These are phyloP conservation scores for Ophiocordyceps australis DNA, from an alignment of 2,329 filamentous ascomycete genomes.

Conservation along the genomic window DNA sequence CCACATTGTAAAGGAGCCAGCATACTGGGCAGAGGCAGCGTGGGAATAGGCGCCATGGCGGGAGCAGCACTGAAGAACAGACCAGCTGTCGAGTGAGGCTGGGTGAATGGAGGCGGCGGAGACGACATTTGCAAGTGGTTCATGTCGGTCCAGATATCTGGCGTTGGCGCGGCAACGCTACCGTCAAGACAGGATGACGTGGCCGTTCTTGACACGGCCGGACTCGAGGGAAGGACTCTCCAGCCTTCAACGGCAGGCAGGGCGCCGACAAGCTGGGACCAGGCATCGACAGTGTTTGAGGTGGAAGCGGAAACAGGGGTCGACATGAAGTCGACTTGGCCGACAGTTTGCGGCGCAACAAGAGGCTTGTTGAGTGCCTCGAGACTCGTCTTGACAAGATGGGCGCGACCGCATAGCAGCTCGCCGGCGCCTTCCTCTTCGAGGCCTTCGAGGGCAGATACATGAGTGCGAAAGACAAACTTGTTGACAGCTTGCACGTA, in stretches of 20 bases:
- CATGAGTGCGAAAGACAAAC: constrained; percentile 84
- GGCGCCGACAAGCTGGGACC: constrained; percentile 55
- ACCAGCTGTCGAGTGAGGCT: constrained; percentile 51
- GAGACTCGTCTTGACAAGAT: constrained; percentile 82
- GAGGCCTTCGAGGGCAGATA: constrained; percentile 77
- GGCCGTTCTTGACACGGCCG: constrained; percentile 50
- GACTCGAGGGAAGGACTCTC: constrained; percentile 81
- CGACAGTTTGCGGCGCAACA: constrained; percentile 71
- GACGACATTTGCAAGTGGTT: constrained; percentile 54
- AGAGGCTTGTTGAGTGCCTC: constrained; percentile 74
- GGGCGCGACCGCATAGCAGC: constrained; percentile 75
- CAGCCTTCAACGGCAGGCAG: constrained; percentile 66
- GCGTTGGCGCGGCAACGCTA: no score
- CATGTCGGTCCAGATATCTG: no score
- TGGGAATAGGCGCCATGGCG: constrained; percentile 54
- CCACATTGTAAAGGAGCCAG: constrained; percentile 64
- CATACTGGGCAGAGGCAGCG: constrained; percentile 73
- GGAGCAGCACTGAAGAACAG: constrained; percentile 69
- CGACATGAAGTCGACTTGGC: constrained; percentile 68
- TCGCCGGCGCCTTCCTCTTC: constrained; percentile 95
- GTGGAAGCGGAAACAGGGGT: no score
- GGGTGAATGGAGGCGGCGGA: constrained; percentile 60
- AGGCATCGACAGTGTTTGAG: no score
- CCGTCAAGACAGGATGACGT: no score
- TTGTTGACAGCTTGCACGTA: constrained; percentile 95